Conservation (phyloP, 352 stramenopile genomes). For the Globisporangium solare region DNA sequence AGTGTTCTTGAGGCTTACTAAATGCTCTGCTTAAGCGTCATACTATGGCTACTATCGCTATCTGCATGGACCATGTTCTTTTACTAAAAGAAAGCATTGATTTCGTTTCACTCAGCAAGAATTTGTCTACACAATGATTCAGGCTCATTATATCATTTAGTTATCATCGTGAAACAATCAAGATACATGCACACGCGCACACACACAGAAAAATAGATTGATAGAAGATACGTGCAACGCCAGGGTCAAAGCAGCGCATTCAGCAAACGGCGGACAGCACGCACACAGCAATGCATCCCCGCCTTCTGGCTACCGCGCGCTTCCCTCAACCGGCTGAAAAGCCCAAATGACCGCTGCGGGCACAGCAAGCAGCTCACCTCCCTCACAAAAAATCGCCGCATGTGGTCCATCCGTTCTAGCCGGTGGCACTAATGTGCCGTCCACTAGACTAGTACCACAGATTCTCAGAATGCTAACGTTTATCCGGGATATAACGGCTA, state of each 20-base stretch:
- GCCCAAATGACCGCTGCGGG: not conserved
- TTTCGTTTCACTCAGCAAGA: conserved; percentile 55
- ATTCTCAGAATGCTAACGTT: not conserved
- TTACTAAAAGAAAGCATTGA: no score
- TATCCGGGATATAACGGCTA: not conserved
- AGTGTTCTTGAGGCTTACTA: no score
- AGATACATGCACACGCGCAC: conserved; percentile 8
- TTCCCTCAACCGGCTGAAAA: not conserved
- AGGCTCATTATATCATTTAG: conserved; percentile 82
- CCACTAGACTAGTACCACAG: conserved; percentile 1
- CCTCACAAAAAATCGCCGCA: not conserved
- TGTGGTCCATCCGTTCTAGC: conserved; percentile 11
- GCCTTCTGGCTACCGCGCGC: not conserved
- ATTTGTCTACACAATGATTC: conserved; percentile 59
- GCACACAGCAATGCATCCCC: no score
- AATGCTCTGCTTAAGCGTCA: no score
- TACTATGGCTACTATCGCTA: no score
- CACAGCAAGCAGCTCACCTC: not conserved
- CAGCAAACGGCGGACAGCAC: no score
- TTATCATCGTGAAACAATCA: conserved; percentile 52
- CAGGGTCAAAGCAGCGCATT: no score
- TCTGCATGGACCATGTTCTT: no score
- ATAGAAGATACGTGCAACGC: not conserved
- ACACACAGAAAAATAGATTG: not conserved
- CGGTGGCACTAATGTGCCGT: not conserved